Percentiles rank a stretch among this genome's conserved stretches.
Conservation (phyloP, 257 asterid genomes). For the Jacaranda mimosifolia region DNA sequence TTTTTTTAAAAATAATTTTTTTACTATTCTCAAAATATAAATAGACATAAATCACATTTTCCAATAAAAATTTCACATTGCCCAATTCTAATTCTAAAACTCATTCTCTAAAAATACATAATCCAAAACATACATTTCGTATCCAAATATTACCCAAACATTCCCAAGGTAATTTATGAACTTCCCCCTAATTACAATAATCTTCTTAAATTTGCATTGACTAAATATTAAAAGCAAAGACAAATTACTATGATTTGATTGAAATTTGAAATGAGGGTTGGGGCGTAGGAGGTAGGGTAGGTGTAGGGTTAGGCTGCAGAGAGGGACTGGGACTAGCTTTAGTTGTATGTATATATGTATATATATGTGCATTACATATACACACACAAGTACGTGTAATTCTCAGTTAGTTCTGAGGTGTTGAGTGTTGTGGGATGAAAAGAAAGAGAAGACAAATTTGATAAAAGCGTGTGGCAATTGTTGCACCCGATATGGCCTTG, state of each 20-base stretch:
- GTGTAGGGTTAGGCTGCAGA: slow-evolving; percentile 10
- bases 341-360: neutral
- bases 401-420: neutral
- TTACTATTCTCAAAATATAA: too few relatives aligned
- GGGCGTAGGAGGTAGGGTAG: neutral
- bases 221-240: neutral
- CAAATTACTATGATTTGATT: neutral
- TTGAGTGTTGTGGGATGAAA: neutral
- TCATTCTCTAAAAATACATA: too few relatives aligned
- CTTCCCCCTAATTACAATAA: too few relatives aligned
- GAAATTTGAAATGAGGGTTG: neutral
- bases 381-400: neutral
- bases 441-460: slow-evolving; percentile 45
- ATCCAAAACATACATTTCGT: too few relatives aligned
- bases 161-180: too few relatives aligned
- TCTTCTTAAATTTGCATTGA: too few relatives aligned
- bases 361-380: neutral
- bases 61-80: too few relatives aligned
- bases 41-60: too few relatives aligned
- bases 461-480: slow-evolving; percentile 44
- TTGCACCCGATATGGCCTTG: slow-evolving; percentile 44
- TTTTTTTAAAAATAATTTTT: too few relatives aligned
- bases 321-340: neutral
- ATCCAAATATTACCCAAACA: too few relatives aligned
- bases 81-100: too few relatives aligned